Base-by-base conservation (phyloP, 441 rosid genomes). In the Hypseocharis bilobata region DNA sequence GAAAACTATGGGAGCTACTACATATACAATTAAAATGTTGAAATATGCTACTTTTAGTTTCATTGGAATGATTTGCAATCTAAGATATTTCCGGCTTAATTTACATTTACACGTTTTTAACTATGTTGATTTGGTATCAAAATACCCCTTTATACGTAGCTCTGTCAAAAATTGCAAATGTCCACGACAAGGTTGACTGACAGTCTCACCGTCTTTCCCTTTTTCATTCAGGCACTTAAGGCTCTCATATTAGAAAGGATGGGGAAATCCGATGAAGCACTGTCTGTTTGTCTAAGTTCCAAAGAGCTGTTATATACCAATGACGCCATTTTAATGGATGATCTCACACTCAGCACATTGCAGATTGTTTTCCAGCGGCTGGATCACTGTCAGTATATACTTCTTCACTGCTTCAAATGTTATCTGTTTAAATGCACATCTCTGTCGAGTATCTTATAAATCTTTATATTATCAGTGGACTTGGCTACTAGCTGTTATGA, bases 401-500 rank as follows among this genome's bases (percentile, higher is more conserved):
- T 49, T 57, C 0, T 20, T n/a, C n/a, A 11, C 38, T 22, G 14
- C 0, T 65, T 55, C 22, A 38, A 17, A 2, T 57, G 30, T 6
- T 58, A 19, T 60, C 32, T 2, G 1, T 54, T 61, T 16, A 8
- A 22, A 22, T 61, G 62, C 29, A 26, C 20, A 17, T 56, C 40
- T 42, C 11, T 27, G 0, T 52, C 58, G 25, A 0, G 40, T 56
- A 1, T n/a, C 29, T 66, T 54, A 29, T 55, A 19, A 52, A n/a
- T 68, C 29, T n/a, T 55, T 59, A 19, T 66, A 16, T 78, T 54
- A 63, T 70, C 73, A 94, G 99, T 89, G 92, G 96, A 88, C 51
- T 78, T 89, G 86, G 99, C 98, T 36, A 94, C 99, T 68, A 75
- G 84, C 76, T 94, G 98, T 63, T 94, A 94, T 26, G 99, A 88